Base-by-base conservation (phyloP, 441 rosid genomes). In the Brassica hybrid region DNA sequence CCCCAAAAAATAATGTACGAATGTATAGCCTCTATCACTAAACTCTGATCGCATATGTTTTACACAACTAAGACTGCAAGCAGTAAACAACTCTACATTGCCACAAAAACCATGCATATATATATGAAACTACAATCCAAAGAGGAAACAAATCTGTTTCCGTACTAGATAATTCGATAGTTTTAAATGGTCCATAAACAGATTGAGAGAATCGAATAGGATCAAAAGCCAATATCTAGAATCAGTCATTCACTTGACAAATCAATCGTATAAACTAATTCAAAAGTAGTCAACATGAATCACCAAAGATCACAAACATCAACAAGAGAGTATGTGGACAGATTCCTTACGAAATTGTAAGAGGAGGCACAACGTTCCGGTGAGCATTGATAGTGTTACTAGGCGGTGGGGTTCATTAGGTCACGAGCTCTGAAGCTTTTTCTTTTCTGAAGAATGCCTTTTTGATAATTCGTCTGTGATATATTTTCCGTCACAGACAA, bases 371-470 rank as follows among this genome's bases (percentile, higher is more conserved):
- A 30, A 36, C 41, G 41, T 36, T 36, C 41, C 41, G 41, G 41
- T 8, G 9, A 36, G 41, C 41, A 36, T 7, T 69, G 76, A 62
- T 81, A 82, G 63, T 66, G 75, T 83, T 71, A 76, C 80, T 36
- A 54, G 62, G 3, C 18, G 43, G 2, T 38, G 67, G 75, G 48
- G 6, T 61, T 77, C 19, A 34, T 58, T 30, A 48, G 23, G 76
- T 83, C 65, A 80, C 80, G 65, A 30, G 34, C 34, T 30, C 34
- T 30, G 34, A 30, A 30, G 34, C 34, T 30, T 30, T 30, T 30
- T 30, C 34, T 30, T 30, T 75, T 12, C 74, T 2, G 5, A 3
- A 0, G 1, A 69, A 62, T 21, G 74, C 68, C 23, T 41, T 21
- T 25, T 50, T 65, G 11, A 3, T 79, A 2, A 52, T 68, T 18